Evolutionary conservation across 2,329 filamentous ascomycete species (phyloP), one percentile per base, ranked within the genome.

Genomic region (Colletotrichum sp.): DNA sequence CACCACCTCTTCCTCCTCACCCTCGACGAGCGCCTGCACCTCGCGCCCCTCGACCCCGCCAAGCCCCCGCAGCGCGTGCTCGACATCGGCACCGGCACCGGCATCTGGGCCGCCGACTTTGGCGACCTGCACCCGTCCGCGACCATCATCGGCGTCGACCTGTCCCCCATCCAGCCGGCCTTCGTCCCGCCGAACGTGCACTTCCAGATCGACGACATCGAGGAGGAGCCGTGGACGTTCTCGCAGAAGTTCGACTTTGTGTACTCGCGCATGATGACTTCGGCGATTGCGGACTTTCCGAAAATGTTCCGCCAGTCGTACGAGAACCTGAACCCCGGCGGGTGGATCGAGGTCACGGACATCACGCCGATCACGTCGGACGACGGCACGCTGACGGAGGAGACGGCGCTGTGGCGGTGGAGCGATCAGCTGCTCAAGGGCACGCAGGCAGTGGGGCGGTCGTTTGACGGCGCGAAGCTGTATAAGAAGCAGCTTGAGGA

Each of bases 151-250:
- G 91, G 90, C 12, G 88, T 89, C 4, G 91, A 92, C 77, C 84
- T 92, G 3, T 91, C 89, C 16, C 90, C 91, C 1, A 90, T 91
- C 16, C 91, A 92, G 75, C 90, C 90, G 4, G 84, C 84, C 18
- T 90, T 85, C 81, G 88, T 92, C 4, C 91, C 91, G 5, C 86
- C 87, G 56, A 93, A 93, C 78, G 89, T 93, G 43, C 88, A 90
- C 77, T 93, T 93, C 78, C 87, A 92, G 76, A 88, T 93, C 52
- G 86, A 88, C 69, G 85, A 88, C 75, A 77, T 84, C 15, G 84
- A 86, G 58, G 81, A 84, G 30, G 80, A 82, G 28, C 77, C 79
- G 55, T 88, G 86, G 86, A 82, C 81, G 2, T 87, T 81, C 38
- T 76, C 77, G 4, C 79, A 80, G 32, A 79, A 81, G 8, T 85